Base-by-base conservation (phyloP, 1,284 basidiomycete species). In the Marasmius oreades region DNA sequence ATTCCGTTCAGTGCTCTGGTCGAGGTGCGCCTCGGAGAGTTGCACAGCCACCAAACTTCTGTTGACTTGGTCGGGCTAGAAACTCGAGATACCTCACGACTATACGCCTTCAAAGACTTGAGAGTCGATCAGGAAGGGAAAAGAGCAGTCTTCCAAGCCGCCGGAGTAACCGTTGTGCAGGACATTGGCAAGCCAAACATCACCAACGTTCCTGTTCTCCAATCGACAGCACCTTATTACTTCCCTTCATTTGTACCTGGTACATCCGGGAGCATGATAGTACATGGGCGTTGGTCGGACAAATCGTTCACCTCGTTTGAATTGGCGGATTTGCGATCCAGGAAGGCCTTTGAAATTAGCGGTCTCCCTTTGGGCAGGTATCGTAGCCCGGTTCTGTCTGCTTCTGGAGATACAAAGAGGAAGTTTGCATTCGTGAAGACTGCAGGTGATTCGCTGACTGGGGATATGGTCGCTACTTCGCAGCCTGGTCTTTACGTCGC, bases 251-350 rank as follows among this genome's bases (percentile, higher is more conserved):
- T 88, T 63, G 77, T 88, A 22, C 77, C 76, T 31, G 75, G 75
- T 10, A 69, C 72, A n/a, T 70, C 70, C 10, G 67, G 52, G 37
- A 55, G 82, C 52, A 66, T 86, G n/a, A 69, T 88, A 14, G 65
- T 90, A 12, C 87, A 88, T 51, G 79, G 80, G 4, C 79, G 84
- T 12, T 90, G 88, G 87, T 87, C 86, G 0, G 78, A 88, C 62
- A 72, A 71, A 3, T 67, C 75, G 56, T 86, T 87, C 65, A 81
- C 85, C 2, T 76, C 79, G 2, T 80, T 90, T 60, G 87, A 90
- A 68, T 61, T 90, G 23, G 81, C 84, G 3, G 75, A 88, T 63
- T 55, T 86, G 4, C 64, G 66, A 7, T 71, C 76, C 1, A 76
- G 73, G 3, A 63, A 64, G 8, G 76, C 75, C 0, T 76, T 78